phyloP scores from a whole-genome alignment of 345 rosid genomes.

The Balakata baccata region DNA sequence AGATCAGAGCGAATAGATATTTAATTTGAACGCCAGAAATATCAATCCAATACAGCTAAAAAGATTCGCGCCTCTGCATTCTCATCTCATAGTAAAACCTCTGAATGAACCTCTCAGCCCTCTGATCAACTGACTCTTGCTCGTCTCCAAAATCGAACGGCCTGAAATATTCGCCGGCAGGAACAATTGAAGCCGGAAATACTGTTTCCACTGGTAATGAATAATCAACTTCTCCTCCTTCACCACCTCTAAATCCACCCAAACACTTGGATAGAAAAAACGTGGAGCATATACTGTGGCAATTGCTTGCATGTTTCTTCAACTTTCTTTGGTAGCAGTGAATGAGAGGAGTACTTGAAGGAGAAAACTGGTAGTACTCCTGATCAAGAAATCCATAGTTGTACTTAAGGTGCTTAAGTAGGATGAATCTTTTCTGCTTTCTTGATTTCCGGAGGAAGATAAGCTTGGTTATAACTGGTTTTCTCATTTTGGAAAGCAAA shows the following conservation, averaged over 20 bases:
- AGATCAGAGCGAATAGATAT: not conserved
- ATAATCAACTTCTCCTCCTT: constrained; percentile 15
- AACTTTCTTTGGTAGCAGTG: not conserved
- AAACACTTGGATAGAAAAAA: constrained; percentile 43
- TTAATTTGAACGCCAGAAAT: too few species aligned
- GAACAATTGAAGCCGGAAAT: constrained; percentile 15
- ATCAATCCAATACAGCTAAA: not conserved
- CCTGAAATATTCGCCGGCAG: constrained; percentile 11
- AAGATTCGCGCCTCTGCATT: constrained; percentile 48
- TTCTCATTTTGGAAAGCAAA: constrained; percentile 33
- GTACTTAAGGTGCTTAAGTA: constrained; percentile 17
- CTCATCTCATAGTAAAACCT: constrained; percentile 64
- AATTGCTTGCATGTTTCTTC: not conserved
- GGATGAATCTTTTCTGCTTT: constrained; percentile 32
- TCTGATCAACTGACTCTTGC: constrained; percentile 53
- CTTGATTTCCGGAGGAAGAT: constrained; percentile 29
- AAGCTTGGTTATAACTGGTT: constrained; percentile 22
- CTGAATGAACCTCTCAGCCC: constrained; percentile 71
- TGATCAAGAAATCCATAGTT: constrained; percentile 31
- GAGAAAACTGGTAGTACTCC: constrained; percentile 48
- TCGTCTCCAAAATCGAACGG: constrained; percentile 21
- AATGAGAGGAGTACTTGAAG: constrained; percentile 34
- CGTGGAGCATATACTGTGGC: constrained; percentile 14
- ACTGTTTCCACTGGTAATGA: constrained; percentile 24
- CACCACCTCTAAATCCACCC: constrained; percentile 21